A percentile compares a stretch with the other conserved stretches of the same genome.
These are phyloP conservation scores for Malassezia caprae DNA, from an alignment of 1,284 basidiomycete genomes.

Conservation along the genomic window DNA sequence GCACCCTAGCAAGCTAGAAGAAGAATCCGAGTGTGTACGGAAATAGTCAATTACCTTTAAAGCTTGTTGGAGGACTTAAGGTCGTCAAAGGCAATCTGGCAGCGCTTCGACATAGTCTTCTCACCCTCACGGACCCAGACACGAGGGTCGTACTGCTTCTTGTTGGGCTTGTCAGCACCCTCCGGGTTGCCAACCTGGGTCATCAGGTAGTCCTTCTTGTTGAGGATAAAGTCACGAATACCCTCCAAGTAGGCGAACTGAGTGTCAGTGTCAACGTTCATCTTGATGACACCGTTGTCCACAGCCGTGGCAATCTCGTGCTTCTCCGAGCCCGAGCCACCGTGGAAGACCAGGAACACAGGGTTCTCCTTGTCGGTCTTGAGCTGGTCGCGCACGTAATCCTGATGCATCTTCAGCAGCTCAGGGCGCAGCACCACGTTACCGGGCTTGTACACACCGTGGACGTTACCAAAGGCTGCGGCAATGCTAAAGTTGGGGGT, in stretches of 20 bases:
- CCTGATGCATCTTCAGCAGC: constrained; percentile 84
- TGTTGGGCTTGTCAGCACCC: constrained; percentile 46
- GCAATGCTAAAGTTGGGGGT: constrained; percentile 92
- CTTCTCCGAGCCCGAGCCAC: constrained; percentile 93
- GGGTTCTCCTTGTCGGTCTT: constrained; percentile 55
- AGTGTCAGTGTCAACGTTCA: constrained; percentile 57
- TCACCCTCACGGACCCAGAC: constrained; percentile 98
- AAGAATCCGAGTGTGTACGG: not conserved
- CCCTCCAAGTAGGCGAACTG: constrained; percentile 85
- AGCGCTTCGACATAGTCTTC: constrained; percentile 77
- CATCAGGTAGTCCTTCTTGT: constrained; percentile 48
- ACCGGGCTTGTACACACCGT: constrained; percentile 52
- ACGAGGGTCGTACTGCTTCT: constrained; percentile 54
- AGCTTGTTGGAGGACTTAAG: constrained; percentile 55
- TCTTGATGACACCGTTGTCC: constrained; percentile 60
- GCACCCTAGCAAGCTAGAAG: not conserved
- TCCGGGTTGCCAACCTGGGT: constrained; percentile 48
- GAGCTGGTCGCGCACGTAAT: constrained; percentile 63
- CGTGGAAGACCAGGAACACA: constrained; percentile 98
- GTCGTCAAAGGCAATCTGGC: constrained; percentile 83
- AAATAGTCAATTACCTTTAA: constrained; percentile 17
- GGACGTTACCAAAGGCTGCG: constrained; percentile 92
- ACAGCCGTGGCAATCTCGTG: constrained; percentile 93
- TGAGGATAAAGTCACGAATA: constrained; percentile 54
- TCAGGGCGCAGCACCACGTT: constrained; percentile 78